Evolutionary conservation across 2,329 filamentous ascomycete genomes (phyloP).

Genomic region (Sporothrix inflata): DNA sequence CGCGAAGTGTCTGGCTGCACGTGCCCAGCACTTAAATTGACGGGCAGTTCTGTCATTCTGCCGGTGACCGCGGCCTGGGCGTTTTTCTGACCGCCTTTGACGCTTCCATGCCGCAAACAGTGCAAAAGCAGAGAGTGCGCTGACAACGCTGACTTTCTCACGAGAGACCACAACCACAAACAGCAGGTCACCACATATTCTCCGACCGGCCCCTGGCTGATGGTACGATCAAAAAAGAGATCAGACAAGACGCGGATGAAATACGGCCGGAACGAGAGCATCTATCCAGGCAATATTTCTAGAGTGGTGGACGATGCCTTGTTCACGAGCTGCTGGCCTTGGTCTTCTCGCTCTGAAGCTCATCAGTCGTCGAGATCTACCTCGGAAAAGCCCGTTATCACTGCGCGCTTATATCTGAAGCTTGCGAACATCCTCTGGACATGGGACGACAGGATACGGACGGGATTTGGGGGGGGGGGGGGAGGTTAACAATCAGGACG

Average conservation of each 20-base stretch:
- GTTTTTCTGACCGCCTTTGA: background rate
- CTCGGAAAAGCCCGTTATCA: no score
- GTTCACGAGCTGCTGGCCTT: no score
- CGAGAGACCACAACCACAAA: background rate
- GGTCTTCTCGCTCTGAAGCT: background rate
- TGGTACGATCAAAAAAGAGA: background rate
- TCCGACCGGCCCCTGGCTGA: background rate
- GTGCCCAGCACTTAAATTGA: slow-evolving; percentile 1
- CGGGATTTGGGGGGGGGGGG: background rate
- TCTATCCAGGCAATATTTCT: background rate
- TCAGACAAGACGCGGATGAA: background rate
- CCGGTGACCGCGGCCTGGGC: background rate
- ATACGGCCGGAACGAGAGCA: background rate
- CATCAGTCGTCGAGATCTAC: no score
- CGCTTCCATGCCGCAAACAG: background rate
- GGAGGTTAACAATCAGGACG: background rate
- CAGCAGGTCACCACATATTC: background rate
- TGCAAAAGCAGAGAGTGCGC: background rate
- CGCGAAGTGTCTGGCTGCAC: slow-evolving; percentile 13
- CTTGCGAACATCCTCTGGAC: background rate
- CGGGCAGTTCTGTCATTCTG: slow-evolving; percentile 7
- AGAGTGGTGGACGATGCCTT: background rate
- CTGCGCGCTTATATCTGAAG: no score
- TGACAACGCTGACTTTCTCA: background rate
- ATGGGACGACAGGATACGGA: background rate